phyloP scores from a whole-genome alignment of 805 yeast genomes.

The Teunomyces cretensis region DNA sequence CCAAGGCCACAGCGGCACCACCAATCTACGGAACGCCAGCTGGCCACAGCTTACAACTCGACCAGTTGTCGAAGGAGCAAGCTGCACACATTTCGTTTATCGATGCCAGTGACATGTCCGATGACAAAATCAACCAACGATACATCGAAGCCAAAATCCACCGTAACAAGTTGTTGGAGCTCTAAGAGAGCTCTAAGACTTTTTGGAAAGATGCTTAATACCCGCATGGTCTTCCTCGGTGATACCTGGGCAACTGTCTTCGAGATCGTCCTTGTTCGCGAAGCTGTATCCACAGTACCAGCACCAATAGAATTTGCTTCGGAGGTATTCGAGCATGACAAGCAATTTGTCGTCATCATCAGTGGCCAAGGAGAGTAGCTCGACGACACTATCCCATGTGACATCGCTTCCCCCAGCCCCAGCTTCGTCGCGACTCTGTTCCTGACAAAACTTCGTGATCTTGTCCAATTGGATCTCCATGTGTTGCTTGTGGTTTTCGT shows the following conservation, averaged over 20 bases:
- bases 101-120: constrained; percentile 9
- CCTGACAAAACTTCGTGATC: not conserved
- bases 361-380: not conserved
- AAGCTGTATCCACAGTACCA: constrained; percentile 50
- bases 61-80: not conserved
- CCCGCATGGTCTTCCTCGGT: constrained; percentile 44
- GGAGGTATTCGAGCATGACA: constrained; percentile 36
- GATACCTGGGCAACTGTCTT: constrained; percentile 49
- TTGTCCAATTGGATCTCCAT: not conserved
- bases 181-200: too few relatives aligned
- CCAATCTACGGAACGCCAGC: constrained; percentile 1
- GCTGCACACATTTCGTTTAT: not conserved
- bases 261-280: constrained; percentile 36
- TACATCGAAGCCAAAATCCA: constrained; percentile 13
- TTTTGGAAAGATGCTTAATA: not conserved
- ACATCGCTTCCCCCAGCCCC: not conserved
- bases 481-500: not conserved
- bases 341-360: constrained; percentile 24
- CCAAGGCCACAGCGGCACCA: not conserved
- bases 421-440: not conserved
- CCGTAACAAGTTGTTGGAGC: constrained; percentile 5
- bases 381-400: not conserved
- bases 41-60: not conserved
- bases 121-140: constrained; percentile 16
- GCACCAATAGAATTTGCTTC: constrained; percentile 45